Conservation (phyloP, 768 basidiomycete species). For the Tricholoma hemisulphureum region DNA sequence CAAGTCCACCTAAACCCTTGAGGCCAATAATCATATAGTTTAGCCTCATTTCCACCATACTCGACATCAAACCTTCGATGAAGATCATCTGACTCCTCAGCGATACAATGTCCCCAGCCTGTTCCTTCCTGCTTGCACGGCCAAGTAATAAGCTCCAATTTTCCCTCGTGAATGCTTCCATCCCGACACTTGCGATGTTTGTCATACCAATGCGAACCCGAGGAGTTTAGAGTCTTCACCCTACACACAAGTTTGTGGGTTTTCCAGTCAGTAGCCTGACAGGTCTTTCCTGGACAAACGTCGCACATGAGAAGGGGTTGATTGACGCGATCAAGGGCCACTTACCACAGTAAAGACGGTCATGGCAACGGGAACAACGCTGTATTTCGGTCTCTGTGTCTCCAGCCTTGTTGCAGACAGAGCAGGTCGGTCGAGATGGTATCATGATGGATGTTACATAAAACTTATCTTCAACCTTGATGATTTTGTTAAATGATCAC, state of each 20-base stretch:
- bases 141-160: constrained; percentile 39
- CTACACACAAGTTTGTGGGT: constrained; percentile 29
- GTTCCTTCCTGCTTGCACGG: constrained; percentile 22
- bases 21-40: constrained; percentile 29
- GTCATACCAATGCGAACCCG: constrained; percentile 30
- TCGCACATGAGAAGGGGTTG: neutral
- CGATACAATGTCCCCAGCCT: constrained; percentile 30
- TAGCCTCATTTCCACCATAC: constrained; percentile 26
- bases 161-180: constrained; percentile 31
- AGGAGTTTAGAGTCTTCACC: constrained; percentile 2
- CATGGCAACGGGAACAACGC: constrained; percentile 10
- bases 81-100: constrained; percentile 29
- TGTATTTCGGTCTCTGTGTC: constrained; percentile 2
- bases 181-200: constrained; percentile 31
- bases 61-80: constrained; percentile 27
- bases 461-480: too few species aligned
- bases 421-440: constrained; percentile 1
- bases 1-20: constrained; percentile 39
- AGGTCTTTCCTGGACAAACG: constrained; percentile 15
- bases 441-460: neutral
- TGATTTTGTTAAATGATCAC: too few species aligned
- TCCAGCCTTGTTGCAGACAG: constrained; percentile 8
- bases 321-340: neutral
- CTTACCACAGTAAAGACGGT: constrained; percentile 11
- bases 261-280: constrained; percentile 32